Conservation (phyloP, 352 stramenopile species). For the Blastocystis sp. region DNA sequence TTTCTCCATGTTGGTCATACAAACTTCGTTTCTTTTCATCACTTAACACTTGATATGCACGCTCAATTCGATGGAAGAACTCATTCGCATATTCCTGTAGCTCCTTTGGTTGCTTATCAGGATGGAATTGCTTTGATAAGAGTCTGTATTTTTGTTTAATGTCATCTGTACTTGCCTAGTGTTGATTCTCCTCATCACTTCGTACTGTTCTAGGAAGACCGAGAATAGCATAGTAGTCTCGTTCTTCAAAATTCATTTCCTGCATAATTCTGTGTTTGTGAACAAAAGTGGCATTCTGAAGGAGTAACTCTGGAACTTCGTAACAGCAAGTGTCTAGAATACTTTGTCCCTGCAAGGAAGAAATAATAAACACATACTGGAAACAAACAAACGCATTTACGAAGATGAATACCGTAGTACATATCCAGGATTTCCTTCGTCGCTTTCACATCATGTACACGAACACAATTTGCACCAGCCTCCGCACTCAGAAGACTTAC, state of each 20-base stretch:
- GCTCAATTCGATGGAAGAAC: slow-evolving; percentile 46
- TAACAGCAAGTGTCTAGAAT: too few species aligned
- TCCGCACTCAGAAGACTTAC: slow-evolving; percentile 50
- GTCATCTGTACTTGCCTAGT: slow-evolving; percentile 22
- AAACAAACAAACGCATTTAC: slow-evolving; percentile 17
- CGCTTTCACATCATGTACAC: slow-evolving; percentile 89
- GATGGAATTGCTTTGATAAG: slow-evolving; percentile 46
- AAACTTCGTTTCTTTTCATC: slow-evolving; percentile 47
- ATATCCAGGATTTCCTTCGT: slow-evolving; percentile 80
- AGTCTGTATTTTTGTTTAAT: slow-evolving; percentile 43
- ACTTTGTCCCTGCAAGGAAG: too few species aligned
- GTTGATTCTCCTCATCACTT: neutral
- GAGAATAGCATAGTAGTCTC: slow-evolving; percentile 57
- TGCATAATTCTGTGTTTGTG: neutral
- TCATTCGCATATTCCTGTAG: slow-evolving; percentile 60
- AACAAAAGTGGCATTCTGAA: neutral
- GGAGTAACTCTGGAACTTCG: too few species aligned
- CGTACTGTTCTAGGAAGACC: slow-evolving; percentile 37
- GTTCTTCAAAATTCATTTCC: slow-evolving; percentile 18
- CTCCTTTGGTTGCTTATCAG: slow-evolving; percentile 33
- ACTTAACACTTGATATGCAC: slow-evolving; percentile 43
- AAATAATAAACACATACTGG: too few species aligned
- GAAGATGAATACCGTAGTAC: slow-evolving; percentile 28
- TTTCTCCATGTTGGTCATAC: slow-evolving; percentile 38
- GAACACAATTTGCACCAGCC: slow-evolving; percentile 82